Percentiles rank a stretch among this genome's conserved stretches.
These are phyloP conservation scores for Fulvia fulva DNA, from an alignment of 2,329 filamentous ascomycete species.

Conservation along the genomic window DNA sequence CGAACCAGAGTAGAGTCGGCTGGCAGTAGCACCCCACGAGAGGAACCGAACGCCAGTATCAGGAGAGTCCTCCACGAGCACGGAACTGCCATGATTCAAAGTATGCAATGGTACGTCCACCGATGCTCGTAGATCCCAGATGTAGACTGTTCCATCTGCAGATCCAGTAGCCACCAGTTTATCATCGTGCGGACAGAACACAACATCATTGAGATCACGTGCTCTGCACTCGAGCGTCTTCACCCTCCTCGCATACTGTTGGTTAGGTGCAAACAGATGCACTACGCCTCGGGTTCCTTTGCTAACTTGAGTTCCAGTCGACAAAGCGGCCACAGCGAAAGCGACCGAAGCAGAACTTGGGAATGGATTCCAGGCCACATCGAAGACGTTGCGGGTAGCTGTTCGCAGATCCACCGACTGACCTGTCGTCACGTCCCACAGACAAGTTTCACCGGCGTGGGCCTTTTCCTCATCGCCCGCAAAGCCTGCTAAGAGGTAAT, in stretches of 20 bases:
- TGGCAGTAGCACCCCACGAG: conserved; percentile 52
- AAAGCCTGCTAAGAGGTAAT: conserved; percentile 54
- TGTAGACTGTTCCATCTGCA: conserved; percentile 56
- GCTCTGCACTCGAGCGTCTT: conserved; percentile 55
- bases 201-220: conserved; percentile 58
- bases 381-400: conserved; percentile 54
- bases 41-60: conserved; percentile 58
- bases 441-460: conserved; percentile 49
- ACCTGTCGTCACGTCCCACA: conserved; percentile 50
- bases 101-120: conserved; percentile 43
- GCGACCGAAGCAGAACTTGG: conserved; percentile 34
- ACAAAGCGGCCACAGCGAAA: conserved; percentile 53
- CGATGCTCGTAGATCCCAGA: conserved; percentile 54
- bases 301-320: conserved; percentile 34
- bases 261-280: conserved; percentile 48
- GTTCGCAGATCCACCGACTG: conserved; percentile 41
- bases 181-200: conserved; percentile 44
- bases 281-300: conserved; percentile 48
- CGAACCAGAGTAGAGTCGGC: conserved; percentile 55
- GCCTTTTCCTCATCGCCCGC: conserved; percentile 37
- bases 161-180: conserved; percentile 56
- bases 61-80: conserved; percentile 43
- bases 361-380: conserved; percentile 54
- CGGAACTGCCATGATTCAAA: conserved; percentile 49
- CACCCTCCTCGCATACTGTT: conserved; percentile 31